phyloP scores from a whole-genome alignment of 176 grass and related monocot genomes.

The Poa pratensis region DNA sequence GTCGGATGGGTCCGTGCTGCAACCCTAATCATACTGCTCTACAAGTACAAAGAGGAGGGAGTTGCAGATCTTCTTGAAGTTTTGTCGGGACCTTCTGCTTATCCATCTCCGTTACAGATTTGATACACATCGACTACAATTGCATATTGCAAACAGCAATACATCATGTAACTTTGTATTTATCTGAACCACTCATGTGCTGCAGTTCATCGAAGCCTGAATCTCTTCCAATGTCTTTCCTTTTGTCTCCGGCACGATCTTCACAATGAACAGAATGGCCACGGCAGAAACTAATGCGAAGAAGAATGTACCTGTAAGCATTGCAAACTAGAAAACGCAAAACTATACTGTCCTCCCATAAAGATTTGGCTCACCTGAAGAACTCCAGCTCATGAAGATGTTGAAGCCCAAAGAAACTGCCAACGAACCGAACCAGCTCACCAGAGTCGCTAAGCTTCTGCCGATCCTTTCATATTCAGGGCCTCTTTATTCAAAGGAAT shows the following conservation, averaged over 20 bases:
- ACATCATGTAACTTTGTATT: background rate
- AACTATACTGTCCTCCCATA: background rate
- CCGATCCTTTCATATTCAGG: constrained; percentile 49
- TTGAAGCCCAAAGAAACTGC: constrained; percentile 63
- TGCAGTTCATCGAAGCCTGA: constrained; percentile 41
- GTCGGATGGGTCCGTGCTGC: too few relatives aligned
- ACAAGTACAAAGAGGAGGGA: background rate
- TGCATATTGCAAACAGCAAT: background rate
- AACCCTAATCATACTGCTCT: too few relatives aligned
- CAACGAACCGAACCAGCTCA: constrained; percentile 59
- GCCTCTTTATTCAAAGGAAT: too few relatives aligned
- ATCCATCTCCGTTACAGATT: background rate
- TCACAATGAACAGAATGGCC: constrained; percentile 39
- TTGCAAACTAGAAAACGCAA: background rate
- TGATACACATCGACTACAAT: background rate
- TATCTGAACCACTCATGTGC: background rate
- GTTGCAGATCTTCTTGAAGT: background rate
- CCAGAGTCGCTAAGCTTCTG: constrained; percentile 60
- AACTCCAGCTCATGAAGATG: constrained; percentile 67
- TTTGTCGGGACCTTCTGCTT: background rate
- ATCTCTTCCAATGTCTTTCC: constrained; percentile 52
- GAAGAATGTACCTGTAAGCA: constrained; percentile 39
- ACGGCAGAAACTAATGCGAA: constrained; percentile 38
- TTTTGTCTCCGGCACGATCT: constrained; percentile 51
- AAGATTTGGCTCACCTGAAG: constrained; percentile 43